Evolutionary conservation across 2,329 filamentous ascomycete genomes (phyloP).

Genomic region (Xylaria arbuscula): DNA sequence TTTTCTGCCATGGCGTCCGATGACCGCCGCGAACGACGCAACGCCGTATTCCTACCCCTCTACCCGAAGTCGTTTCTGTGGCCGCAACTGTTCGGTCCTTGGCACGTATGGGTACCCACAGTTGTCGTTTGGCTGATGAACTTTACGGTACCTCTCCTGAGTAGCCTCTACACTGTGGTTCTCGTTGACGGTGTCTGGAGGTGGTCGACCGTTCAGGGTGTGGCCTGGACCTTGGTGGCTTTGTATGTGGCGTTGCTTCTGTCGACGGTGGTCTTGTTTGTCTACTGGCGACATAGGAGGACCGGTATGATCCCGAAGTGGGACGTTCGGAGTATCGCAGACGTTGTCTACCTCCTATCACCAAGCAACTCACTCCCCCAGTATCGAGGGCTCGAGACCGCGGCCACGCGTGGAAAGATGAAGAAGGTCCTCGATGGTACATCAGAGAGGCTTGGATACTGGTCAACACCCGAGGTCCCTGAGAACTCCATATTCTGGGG

Average conservation of each 20-base stretch:
- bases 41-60: conserved; percentile 75
- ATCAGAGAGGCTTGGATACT: conserved; percentile 84
- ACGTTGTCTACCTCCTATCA: conserved; percentile 81
- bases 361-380: conserved; percentile 81
- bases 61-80: conserved; percentile 76
- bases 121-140: conserved; percentile 80
- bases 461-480: conserved; percentile 74
- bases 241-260: conserved; percentile 76
- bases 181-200: conserved; percentile 70
- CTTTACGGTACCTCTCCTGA: conserved; percentile 84
- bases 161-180: conserved; percentile 76
- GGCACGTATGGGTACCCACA: conserved; percentile 73
- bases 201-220: conserved; percentile 82
- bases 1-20: conserved; percentile 81
- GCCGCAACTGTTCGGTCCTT: conserved; percentile 69
- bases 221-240: conserved; percentile 81
- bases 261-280: conserved; percentile 66
- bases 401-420: conserved; percentile 63
- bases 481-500: conserved; percentile 75
- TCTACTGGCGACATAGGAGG: conserved; percentile 72
- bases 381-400: conserved; percentile 76
- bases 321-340: conserved; percentile 85
- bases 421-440: conserved; percentile 66
- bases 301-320: conserved; percentile 78
- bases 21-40: conserved; percentile 66